Percentiles rank a stretch among this genome's conserved stretches.
Conservation (phyloP, 441 rosid genomes). For the Croton laevigatus region DNA sequence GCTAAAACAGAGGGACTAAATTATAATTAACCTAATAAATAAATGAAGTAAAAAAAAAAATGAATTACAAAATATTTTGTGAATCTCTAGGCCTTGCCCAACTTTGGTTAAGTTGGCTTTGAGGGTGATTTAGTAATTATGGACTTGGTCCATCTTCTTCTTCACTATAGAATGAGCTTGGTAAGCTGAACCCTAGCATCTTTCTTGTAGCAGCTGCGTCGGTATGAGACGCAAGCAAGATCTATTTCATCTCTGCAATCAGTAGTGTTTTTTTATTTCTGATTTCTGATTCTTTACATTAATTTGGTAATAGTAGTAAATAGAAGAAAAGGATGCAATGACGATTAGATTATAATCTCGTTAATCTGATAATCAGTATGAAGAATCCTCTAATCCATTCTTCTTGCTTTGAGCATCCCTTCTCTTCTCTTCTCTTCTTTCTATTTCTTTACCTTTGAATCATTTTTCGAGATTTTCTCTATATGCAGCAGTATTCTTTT, state of each 20-base stretch:
- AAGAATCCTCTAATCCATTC: slow-evolving; percentile 36
- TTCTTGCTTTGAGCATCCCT: slow-evolving; percentile 32
- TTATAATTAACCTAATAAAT: too few relatives aligned
- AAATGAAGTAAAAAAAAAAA: too few relatives aligned
- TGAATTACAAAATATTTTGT: too few relatives aligned
- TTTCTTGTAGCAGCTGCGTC: not conserved
- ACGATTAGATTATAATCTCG: slow-evolving; percentile 39
- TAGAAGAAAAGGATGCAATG: slow-evolving; percentile 28
- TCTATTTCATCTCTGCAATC: not conserved
- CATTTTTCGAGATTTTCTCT: too few relatives aligned
- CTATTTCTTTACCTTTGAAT: not conserved
- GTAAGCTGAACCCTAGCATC: not conserved
- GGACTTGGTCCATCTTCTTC: not conserved
- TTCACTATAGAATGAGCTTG: not conserved
- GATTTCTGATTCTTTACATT: too few relatives aligned
- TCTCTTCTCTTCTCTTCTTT: slow-evolving; percentile 1
- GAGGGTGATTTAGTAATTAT: too few relatives aligned
- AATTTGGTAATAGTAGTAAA: not conserved
- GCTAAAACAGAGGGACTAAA: too few relatives aligned
- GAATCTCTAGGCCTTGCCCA: too few relatives aligned
- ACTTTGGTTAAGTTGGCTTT: not conserved
- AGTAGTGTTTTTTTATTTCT: not conserved
- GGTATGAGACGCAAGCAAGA: not conserved
- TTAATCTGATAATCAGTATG: slow-evolving; percentile 37
- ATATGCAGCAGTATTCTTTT: too few relatives aligned